These are phyloP conservation scores for Russula sp. DNA, from an alignment of 768 basidiomycete species.

Conservation along the genomic window DNA sequence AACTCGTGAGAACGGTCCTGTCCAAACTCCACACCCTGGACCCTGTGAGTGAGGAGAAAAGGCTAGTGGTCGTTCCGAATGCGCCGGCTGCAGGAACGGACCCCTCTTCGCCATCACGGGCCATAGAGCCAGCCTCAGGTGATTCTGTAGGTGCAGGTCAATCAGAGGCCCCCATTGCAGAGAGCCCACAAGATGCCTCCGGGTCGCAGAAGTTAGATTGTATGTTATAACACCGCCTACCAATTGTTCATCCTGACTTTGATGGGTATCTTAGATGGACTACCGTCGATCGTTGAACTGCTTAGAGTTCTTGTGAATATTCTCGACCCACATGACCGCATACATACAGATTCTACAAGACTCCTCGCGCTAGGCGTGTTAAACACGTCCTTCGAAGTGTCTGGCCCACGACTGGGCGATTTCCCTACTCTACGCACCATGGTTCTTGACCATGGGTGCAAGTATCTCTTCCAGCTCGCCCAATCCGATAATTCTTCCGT, in stretches of 20 bases:
- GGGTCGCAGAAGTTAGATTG: constrained; percentile 9
- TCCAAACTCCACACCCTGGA: constrained; percentile 64
- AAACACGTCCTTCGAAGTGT: constrained; percentile 82
- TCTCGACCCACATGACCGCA: constrained; percentile 88
- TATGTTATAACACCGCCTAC: constrained; percentile 4
- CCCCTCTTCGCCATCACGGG: background rate
- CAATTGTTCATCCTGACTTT: background rate
- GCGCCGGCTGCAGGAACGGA: constrained; percentile 9
- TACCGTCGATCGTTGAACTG: constrained; percentile 88
- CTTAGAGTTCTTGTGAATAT: constrained; percentile 93
- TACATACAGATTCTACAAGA: constrained; percentile 95
- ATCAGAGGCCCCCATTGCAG: constrained; percentile 4
- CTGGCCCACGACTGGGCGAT: constrained; percentile 68
- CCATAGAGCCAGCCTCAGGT: background rate
- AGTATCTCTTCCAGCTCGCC: constrained; percentile 95
- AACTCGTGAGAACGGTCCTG: constrained; percentile 81
- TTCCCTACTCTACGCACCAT: constrained; percentile 78
- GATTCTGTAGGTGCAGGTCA: background rate
- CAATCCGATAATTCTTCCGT: constrained; percentile 83
- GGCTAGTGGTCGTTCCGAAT: constrained; percentile 55
- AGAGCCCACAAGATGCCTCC: background rate
- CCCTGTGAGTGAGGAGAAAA: constrained; percentile 64
- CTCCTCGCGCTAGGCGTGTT: constrained; percentile 84
- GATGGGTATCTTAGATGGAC: constrained; percentile 57
- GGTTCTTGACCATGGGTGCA: constrained; percentile 87